A percentile compares a stretch with the other conserved stretches of the same genome.
Evolutionary conservation across 495 filamentous ascomycete species (phyloP).

Genomic region (Xylaria grammica): DNA sequence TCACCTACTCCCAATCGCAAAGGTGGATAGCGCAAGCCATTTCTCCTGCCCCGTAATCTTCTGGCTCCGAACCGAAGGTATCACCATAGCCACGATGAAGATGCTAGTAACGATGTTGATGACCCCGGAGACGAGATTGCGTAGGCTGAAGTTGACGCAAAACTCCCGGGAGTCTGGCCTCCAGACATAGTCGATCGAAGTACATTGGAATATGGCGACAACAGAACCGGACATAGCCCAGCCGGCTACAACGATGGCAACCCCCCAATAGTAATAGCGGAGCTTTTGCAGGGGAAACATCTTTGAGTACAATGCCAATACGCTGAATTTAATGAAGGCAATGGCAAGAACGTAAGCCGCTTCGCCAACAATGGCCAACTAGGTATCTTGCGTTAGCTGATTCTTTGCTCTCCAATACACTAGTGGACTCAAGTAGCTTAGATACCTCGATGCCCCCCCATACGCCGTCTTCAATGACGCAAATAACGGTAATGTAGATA

Average conservation of each 20-base stretch:
- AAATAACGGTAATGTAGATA: background rate
- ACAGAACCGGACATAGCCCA: slow-evolving; percentile 21
- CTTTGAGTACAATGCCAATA: slow-evolving; percentile 20
- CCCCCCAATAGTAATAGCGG: slow-evolving; percentile 18
- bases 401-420: background rate
- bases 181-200: slow-evolving; percentile 25
- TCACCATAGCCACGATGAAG: slow-evolving; percentile 15
- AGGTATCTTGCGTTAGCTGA: background rate
- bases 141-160: slow-evolving; percentile 21
- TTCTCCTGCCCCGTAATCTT: slow-evolving; percentile 15
- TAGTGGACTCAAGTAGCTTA: background rate
- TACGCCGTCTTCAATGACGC: background rate
- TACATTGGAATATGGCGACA: slow-evolving; percentile 26
- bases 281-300: slow-evolving; percentile 15
- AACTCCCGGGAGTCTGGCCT: background rate
- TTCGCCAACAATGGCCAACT: slow-evolving; percentile 24
- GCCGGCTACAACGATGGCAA: slow-evolving; percentile 10
- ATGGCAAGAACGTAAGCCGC: slow-evolving; percentile 18
- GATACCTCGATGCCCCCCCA: too few species aligned
- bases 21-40: slow-evolving; percentile 11
- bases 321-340: slow-evolving; percentile 24
- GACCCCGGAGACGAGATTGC: slow-evolving; percentile 23
- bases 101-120: slow-evolving; percentile 24
- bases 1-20: slow-evolving; percentile 23
- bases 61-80: slow-evolving; percentile 17